Conservation (phyloP, 2,329 filamentous ascomycete genomes). For the Alternaria ventricosa region DNA sequence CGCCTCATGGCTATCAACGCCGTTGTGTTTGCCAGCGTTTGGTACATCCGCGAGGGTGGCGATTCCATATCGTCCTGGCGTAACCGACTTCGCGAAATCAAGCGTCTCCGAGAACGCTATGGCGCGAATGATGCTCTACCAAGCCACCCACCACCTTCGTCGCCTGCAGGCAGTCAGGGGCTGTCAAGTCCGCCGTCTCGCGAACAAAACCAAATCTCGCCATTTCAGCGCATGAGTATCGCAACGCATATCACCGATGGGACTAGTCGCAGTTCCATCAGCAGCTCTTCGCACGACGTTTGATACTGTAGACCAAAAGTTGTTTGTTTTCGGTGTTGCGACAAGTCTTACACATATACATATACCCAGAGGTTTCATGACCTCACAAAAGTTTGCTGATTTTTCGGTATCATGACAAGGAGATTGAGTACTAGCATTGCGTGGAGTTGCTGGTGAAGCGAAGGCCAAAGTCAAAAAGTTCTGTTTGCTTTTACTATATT, state of each 20-base stretch:
- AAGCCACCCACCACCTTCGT: slow-evolving; percentile 26
- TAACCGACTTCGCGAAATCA: slow-evolving; percentile 83
- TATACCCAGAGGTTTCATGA: slow-evolving; percentile 11
- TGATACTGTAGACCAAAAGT: slow-evolving; percentile 14
- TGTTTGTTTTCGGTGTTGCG: slow-evolving; percentile 10
- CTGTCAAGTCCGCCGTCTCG: slow-evolving; percentile 38
- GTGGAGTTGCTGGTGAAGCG: neutral
- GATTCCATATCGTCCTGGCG: slow-evolving; percentile 92
- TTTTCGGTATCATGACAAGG: neutral
- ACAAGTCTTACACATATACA: slow-evolving; percentile 7
- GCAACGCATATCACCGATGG: slow-evolving; percentile 46
- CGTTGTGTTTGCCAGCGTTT: slow-evolving; percentile 91
- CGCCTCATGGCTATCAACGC: slow-evolving; percentile 90
- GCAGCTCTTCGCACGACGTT: slow-evolving; percentile 43
- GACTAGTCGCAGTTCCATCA: slow-evolving; percentile 46
- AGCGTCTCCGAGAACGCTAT: slow-evolving; percentile 72
- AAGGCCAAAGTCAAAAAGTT: neutral
- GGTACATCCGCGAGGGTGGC: slow-evolving; percentile 76
- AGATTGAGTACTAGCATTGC: slow-evolving; percentile 6
- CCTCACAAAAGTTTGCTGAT: slow-evolving; percentile 7
- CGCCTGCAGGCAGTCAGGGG: slow-evolving; percentile 26
- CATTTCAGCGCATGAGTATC: slow-evolving; percentile 46
- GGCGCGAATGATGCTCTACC: slow-evolving; percentile 23
- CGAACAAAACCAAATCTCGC: slow-evolving; percentile 35
- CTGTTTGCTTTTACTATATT: neutral